Percentiles rank a stretch among this genome's conserved stretches.
phyloP scores from a whole-genome alignment of 371 early-diverging fungal genomes.

The Rhizopus microsporus region DNA sequence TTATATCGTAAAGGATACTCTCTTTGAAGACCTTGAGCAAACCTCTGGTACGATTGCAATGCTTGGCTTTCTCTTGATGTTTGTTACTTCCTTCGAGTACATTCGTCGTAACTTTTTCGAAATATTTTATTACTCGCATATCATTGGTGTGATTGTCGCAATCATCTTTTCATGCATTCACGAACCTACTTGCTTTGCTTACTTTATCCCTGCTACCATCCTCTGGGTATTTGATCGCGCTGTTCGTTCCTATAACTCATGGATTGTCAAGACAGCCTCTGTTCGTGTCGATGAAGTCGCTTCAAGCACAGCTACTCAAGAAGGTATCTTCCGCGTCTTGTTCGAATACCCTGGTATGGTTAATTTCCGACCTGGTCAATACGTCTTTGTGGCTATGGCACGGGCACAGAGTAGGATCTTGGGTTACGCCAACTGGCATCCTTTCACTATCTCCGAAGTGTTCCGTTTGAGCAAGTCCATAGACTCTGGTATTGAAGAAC shows the following conservation, averaged over 20 bases:
- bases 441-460: conserved; percentile 46
- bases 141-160: conserved; percentile 38
- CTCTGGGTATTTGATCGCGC: conserved; percentile 45
- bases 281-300: conserved; percentile 30
- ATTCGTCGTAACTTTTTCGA: conserved; percentile 47
- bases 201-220: conserved; percentile 42
- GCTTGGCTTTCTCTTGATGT: conserved; percentile 42
- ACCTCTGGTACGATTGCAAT: conserved; percentile 45
- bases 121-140: conserved; percentile 45
- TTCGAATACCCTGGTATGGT: conserved; percentile 33
- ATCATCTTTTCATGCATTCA: conserved; percentile 43
- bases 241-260: conserved; percentile 45
- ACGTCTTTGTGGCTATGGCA: conserved; percentile 41
- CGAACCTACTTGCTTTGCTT: conserved; percentile 39
- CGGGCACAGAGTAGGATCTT: conserved; percentile 20
- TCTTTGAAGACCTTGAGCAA: conserved; percentile 38
- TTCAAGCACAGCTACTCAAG: conserved; percentile 20
- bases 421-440: conserved; percentile 46
- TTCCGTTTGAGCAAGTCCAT: conserved; percentile 16
- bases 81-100: conserved; percentile 41
- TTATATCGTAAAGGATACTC: conserved; percentile 22
- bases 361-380: conserved; percentile 47
- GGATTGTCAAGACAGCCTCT: conserved; percentile 24
- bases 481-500: conserved; percentile 19
- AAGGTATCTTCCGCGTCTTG: conserved; percentile 41